Conservation (phyloP, 169 alveolate genomes). For the Plasmodium inui region DNA sequence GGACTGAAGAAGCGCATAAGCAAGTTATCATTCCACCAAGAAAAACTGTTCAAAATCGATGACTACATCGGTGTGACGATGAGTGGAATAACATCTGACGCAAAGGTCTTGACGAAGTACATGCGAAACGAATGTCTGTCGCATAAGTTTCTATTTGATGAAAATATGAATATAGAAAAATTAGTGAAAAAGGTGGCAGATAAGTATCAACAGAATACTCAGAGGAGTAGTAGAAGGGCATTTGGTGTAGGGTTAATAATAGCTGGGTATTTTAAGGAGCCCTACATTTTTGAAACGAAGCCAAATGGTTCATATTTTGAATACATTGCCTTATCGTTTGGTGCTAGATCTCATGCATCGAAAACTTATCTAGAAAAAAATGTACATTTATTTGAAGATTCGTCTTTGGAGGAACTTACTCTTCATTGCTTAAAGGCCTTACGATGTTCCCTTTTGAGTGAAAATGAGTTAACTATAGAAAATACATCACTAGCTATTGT, state of each 20-base stretch:
- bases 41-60: constrained; percentile 95
- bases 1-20: constrained; percentile 92
- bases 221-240: constrained; percentile 96
- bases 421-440: constrained; percentile 93
- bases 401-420: constrained; percentile 85
- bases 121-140: constrained; percentile 95
- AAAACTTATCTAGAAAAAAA: constrained; percentile 97
- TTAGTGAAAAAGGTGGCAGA: constrained; percentile 94
- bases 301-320: constrained; percentile 98
- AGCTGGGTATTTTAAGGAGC: constrained; percentile 94
- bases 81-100: constrained; percentile 99
- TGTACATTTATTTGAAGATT: constrained; percentile 88
- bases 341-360: constrained; percentile 97
- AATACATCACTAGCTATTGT: constrained; percentile 91
- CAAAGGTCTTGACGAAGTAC: constrained; percentile 87
- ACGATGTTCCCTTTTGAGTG: constrained; percentile 91
- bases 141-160: constrained; percentile 94
- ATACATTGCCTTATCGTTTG: constrained; percentile 96
- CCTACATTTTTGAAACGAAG: constrained; percentile 95
- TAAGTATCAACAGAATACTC: constrained; percentile 96
- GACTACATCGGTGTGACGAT: constrained; percentile 97
- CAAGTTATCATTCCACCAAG: constrained; percentile 95
- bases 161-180: constrained; percentile 93
- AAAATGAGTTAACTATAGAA: constrained; percentile 90
- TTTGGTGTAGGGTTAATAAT: constrained; percentile 98